Evolutionary conservation across 495 filamentous ascomycete genomes (phyloP).

Genomic region (Talaromyces ruber): DNA sequence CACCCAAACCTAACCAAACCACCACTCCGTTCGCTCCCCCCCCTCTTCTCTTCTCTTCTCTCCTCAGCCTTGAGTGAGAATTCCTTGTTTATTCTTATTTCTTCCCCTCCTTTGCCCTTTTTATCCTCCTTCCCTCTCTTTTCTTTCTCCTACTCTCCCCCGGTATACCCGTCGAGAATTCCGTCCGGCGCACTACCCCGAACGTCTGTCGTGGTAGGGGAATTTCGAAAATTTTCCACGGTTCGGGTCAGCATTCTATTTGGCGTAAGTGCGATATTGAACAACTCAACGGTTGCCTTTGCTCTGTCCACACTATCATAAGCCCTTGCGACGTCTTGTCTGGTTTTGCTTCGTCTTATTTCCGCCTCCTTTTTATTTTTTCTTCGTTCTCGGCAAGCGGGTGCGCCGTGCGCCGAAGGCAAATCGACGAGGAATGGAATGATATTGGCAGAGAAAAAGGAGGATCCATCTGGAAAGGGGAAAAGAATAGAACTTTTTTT

Average conservation of each 20-base stretch:
- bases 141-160: conserved; percentile 4
- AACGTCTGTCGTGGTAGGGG: conserved; percentile 1
- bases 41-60: conserved; percentile 5
- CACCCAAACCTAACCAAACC: neutral
- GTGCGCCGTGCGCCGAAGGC: neutral
- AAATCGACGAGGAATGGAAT: neutral
- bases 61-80: neutral
- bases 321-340: neutral
- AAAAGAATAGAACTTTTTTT: neutral
- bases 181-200: conserved; percentile 1
- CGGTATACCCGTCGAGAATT: conserved; percentile 1
- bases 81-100: neutral
- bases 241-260: neutral
- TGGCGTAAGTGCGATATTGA: neutral
- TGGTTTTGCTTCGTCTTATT: neutral
- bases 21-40: conserved; percentile 8
- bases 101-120: conserved; percentile 4
- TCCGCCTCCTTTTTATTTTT: conserved; percentile 8
- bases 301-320: neutral
- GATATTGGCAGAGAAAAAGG: neutral
- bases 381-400: conserved; percentile 1
- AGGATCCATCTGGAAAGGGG: neutral
- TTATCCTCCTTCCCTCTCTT: neutral
- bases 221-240: conserved; percentile 5
- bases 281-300: neutral